phyloP scores from a whole-genome alignment of 768 basidiomycete genomes.

The Wakefieldia striispora region DNA sequence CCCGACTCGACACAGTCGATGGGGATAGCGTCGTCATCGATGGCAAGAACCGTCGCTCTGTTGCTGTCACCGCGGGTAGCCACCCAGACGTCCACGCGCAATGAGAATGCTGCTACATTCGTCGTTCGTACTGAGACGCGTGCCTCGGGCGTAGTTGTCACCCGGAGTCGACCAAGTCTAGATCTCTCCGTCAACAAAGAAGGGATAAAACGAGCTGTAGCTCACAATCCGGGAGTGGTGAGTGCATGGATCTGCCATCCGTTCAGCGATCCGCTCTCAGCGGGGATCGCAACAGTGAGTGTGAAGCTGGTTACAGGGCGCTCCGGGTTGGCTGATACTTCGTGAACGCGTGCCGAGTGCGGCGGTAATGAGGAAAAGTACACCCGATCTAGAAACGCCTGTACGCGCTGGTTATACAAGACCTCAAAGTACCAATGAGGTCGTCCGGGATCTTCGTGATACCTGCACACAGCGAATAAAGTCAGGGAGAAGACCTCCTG shows the following conservation, averaged over 20 bases:
- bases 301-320: constrained; percentile 45
- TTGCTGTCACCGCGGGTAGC: background rate
- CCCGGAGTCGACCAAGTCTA: constrained; percentile 23
- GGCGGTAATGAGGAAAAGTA: constrained; percentile 7
- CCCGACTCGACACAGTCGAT: background rate
- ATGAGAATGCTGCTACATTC: constrained; percentile 26
- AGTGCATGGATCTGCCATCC: constrained; percentile 67
- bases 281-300: constrained; percentile 67
- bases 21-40: constrained; percentile 13
- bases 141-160: constrained; percentile 5
- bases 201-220: background rate
- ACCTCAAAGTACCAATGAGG: constrained; percentile 72
- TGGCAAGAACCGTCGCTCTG: background rate
- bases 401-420: constrained; percentile 53
- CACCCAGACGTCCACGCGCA: constrained; percentile 4
- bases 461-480: constrained; percentile 35
- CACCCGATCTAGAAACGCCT: constrained; percentile 50
- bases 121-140: constrained; percentile 19
- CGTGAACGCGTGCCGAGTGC: background rate
- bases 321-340: background rate
- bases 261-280: constrained; percentile 65
- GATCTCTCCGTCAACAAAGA: background rate
- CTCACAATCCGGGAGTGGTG: constrained; percentile 66
- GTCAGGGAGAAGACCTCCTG: background rate
- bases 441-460: constrained; percentile 58